These are phyloP conservation scores for Boletus subparvulus DNA, from an alignment of 768 basidiomycete species.

Conservation along the genomic window DNA sequence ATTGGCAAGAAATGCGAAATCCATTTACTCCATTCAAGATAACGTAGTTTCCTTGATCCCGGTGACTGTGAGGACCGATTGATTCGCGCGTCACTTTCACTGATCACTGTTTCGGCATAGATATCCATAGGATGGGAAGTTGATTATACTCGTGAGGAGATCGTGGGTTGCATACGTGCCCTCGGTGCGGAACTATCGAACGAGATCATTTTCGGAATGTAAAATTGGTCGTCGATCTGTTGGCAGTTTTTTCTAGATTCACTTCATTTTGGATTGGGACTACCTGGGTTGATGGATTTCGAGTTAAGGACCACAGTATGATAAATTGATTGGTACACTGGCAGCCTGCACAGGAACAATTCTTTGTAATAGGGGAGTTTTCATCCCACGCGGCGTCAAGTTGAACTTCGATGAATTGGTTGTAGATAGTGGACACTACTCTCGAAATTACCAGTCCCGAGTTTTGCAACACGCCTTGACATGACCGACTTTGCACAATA, in stretches of 20 bases:
- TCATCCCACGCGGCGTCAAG: conserved; percentile 3
- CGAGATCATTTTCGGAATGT: conserved; percentile 40
- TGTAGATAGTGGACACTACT: not conserved
- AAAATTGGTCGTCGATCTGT: not conserved
- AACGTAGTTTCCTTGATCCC: conserved; percentile 26
- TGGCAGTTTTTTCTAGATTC: not conserved
- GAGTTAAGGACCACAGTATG: not conserved
- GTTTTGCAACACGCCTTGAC: too few species aligned
- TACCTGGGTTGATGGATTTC: not conserved
- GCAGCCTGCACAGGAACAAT: too few species aligned
- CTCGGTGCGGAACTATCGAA: conserved; percentile 44
- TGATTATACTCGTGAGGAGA: conserved; percentile 32
- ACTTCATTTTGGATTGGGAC: not conserved
- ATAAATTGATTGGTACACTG: not conserved
- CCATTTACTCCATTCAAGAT: conserved; percentile 24
- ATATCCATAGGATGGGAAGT: conserved; percentile 30
- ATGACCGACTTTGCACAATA: conserved; percentile 22
- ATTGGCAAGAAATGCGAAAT: conserved; percentile 20
- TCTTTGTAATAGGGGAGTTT: not conserved
- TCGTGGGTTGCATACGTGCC: conserved; percentile 44
- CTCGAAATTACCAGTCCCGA: not conserved
- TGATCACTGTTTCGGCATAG: conserved; percentile 12
- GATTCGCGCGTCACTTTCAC: not conserved
- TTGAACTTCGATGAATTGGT: too few species aligned
- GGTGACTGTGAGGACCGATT: conserved; percentile 20